Percentiles rank a stretch among this genome's conserved stretches.
Evolutionary conservation across 148 eudicot species (phyloP).

Genomic region (Rhododendron williamsianum): DNA sequence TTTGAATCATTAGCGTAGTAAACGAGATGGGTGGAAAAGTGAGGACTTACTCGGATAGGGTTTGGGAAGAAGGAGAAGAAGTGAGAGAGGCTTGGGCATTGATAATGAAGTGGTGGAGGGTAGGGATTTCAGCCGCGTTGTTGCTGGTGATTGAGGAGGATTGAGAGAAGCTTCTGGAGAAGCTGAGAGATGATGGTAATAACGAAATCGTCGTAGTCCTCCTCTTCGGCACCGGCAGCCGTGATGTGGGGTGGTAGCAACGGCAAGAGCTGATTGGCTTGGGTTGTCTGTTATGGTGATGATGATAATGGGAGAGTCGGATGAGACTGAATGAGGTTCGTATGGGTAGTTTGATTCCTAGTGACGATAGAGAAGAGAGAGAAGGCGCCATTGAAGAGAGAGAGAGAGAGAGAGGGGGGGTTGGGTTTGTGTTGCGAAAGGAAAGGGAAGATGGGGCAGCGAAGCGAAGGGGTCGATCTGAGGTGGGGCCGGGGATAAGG

Average conservation of each 20-base stretch:
- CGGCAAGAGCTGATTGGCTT: conserved; percentile 12
- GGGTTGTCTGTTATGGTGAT: not conserved
- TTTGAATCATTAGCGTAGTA: not conserved
- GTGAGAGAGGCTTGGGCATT: conserved; percentile 8
- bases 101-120: conserved; percentile 46
- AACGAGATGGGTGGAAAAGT: not conserved
- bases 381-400: conserved; percentile 32
- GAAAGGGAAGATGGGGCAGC: not conserved
- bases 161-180: conserved; percentile 42
- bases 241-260: conserved; percentile 19
- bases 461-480: not conserved
- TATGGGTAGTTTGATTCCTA: conserved; percentile 20
- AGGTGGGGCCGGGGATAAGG: not conserved
- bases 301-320: conserved; percentile 9
- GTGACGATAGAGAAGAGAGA: conserved; percentile 29
- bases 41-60: conserved; percentile 36
- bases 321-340: conserved; percentile 21
- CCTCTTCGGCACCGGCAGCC: not conserved
- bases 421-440: not conserved
- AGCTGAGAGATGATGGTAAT: conserved; percentile 11
- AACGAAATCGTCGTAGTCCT: not conserved
- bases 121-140: conserved; percentile 18
- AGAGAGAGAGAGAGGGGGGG: not conserved
- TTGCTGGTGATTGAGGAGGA: conserved; percentile 3
- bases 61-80: conserved; percentile 33